These are phyloP conservation scores for Rhizopus sp. DNA, from an alignment of 371 early-diverging fungal species.

Conservation along the genomic window DNA sequence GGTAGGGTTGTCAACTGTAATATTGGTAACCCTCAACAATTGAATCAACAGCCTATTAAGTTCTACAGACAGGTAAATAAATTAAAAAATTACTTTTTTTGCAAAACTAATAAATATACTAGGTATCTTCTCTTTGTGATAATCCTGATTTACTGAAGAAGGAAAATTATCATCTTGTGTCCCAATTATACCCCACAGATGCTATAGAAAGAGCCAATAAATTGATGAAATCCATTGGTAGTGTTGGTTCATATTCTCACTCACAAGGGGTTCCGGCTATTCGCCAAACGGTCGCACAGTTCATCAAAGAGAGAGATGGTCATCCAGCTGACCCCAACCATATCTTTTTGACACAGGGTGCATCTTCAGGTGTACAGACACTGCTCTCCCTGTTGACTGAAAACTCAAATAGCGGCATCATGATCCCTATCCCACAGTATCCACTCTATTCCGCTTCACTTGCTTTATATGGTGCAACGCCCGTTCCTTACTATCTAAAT, in stretches of 20 bases:
- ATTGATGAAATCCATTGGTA: slow-evolving; percentile 68
- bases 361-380: slow-evolving; percentile 86
- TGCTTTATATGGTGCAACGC: slow-evolving; percentile 71
- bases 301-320: slow-evolving; percentile 77
- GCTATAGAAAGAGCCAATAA: slow-evolving; percentile 83
- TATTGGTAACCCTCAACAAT: slow-evolving; percentile 96
- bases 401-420: slow-evolving; percentile 79
- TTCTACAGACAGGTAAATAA: slow-evolving; percentile 93
- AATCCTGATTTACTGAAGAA: slow-evolving; percentile 78
- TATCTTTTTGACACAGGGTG: slow-evolving; percentile 89
- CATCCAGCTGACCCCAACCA: slow-evolving; percentile 73
- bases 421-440: slow-evolving; percentile 98
- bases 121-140: slow-evolving; percentile 86
- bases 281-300: slow-evolving; percentile 85
- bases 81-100: background rate
- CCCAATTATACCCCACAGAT: slow-evolving; percentile 77
- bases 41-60: slow-evolving; percentile 90
- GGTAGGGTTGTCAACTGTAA: slow-evolving; percentile 80
- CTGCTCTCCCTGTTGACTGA: slow-evolving; percentile 81
- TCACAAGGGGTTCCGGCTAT: slow-evolving; percentile 89
- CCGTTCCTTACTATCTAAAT: slow-evolving; percentile 88
- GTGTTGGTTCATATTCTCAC: slow-evolving; percentile 92
- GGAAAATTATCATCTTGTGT: slow-evolving; percentile 48
- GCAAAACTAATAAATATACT: background rate
- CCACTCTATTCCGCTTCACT: slow-evolving; percentile 93